These are phyloP conservation scores for Alternaria gaisen DNA, from an alignment of 2,329 filamentous ascomycete genomes.

Conservation along the genomic window DNA sequence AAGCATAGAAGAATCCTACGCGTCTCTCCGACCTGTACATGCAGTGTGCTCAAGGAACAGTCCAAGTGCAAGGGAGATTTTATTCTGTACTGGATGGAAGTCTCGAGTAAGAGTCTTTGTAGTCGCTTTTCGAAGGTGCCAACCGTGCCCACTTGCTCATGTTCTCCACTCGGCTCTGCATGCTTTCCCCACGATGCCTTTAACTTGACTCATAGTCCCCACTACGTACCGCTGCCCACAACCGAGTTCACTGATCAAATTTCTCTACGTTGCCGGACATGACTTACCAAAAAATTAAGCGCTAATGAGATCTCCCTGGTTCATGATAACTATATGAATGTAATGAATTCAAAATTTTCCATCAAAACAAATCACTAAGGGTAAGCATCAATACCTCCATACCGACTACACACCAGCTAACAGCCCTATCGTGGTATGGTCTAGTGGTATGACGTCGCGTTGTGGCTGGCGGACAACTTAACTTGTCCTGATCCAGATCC, in stretches of 20 bases:
- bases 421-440: constrained; percentile 8
- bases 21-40: neutral
- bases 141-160: neutral
- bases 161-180: neutral
- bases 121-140: neutral
- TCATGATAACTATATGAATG: neutral
- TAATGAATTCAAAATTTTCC: too few species aligned
- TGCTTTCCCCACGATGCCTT: constrained; percentile 2
- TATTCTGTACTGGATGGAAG: neutral
- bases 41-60: neutral
- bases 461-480: constrained; percentile 35
- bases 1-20: neutral
- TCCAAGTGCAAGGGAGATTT: neutral
- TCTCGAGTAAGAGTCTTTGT: neutral
- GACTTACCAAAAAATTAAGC: too few species aligned
- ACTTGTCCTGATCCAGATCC: constrained; percentile 31
- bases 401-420: too few species aligned
- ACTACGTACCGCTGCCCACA: neutral
- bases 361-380: too few species aligned
- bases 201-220: constrained; percentile 3
- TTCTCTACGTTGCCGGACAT: neutral
- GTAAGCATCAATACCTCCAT: too few species aligned
- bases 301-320: too few species aligned
- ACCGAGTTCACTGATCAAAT: neutral
- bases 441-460: constrained; percentile 45